phyloP scores from a whole-genome alignment of 2,329 filamentous ascomycete genomes.

The Beauveria sp. region DNA sequence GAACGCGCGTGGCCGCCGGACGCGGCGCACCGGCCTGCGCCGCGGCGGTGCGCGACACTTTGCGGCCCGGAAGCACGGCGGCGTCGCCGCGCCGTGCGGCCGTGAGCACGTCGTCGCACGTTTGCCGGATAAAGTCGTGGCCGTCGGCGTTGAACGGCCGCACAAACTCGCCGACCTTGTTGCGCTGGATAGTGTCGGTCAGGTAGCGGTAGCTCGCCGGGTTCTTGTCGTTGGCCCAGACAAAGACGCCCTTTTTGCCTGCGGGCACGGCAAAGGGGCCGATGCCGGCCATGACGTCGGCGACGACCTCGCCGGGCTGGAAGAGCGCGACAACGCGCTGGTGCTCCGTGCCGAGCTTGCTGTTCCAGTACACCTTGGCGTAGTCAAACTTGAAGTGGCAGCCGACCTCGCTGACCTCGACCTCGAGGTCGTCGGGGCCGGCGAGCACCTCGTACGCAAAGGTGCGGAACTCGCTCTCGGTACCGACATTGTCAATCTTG shows the following conservation, averaged over 20 bases:
- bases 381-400: constrained; percentile 94
- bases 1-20: constrained; percentile 32
- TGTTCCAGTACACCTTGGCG: constrained; percentile 97
- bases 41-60: constrained; percentile 25
- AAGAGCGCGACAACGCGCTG: constrained; percentile 70
- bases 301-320: constrained; percentile 77
- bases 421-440: constrained; percentile 74
- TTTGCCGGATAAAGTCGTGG: constrained; percentile 66
- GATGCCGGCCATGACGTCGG: constrained; percentile 95
- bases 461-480: constrained; percentile 78
- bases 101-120: constrained; percentile 52
- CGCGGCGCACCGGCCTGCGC: constrained; percentile 22
- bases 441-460: constrained; percentile 88
- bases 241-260: constrained; percentile 82
- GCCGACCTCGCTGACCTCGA: constrained; percentile 71
- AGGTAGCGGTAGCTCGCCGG: constrained; percentile 76
- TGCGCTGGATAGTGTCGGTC: constrained; percentile 59
- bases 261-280: constrained; percentile 92
- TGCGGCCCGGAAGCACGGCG: constrained; percentile 40
- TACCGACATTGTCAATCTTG: constrained; percentile 84
- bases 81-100: constrained; percentile 45
- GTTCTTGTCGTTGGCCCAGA: constrained; percentile 96
- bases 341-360: constrained; percentile 82
- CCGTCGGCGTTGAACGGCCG: constrained; percentile 77
- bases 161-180: constrained; percentile 74